Evolutionary conservation across 495 filamentous ascomycete species (phyloP).

Genomic region (Chaetomium tenue): DNA sequence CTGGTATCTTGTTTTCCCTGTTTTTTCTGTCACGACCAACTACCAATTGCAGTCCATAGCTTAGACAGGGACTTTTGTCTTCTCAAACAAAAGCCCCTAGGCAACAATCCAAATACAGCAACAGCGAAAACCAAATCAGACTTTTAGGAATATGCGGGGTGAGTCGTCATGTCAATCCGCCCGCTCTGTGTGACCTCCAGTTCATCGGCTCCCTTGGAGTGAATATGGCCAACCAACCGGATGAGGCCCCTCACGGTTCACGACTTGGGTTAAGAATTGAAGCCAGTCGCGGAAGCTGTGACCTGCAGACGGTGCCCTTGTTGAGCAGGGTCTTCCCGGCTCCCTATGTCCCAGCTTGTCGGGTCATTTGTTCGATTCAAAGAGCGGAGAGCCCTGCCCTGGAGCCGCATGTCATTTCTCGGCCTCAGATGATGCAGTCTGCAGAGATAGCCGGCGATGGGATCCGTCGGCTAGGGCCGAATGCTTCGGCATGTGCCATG

Average conservation of each 20-base stretch:
- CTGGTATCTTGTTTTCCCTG: background rate
- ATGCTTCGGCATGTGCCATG: background rate
- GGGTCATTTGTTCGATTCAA: background rate
- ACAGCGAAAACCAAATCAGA: background rate
- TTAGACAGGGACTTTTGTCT: background rate
- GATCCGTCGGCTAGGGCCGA: background rate
- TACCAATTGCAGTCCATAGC: background rate
- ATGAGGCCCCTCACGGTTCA: background rate
- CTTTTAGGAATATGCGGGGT: too few species aligned
- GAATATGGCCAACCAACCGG: slow-evolving; percentile 1
- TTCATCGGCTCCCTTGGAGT: background rate
- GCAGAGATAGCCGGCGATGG: background rate
- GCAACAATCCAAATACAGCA: background rate
- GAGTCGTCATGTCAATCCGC: too few species aligned
- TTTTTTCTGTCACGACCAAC: background rate
- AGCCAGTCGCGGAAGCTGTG: background rate
- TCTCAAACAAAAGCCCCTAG: background rate
- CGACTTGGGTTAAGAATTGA: background rate
- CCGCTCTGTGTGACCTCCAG: too few species aligned
- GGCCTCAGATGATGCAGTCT: background rate
- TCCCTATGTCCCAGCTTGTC: background rate
- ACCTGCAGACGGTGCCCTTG: slow-evolving; percentile 1
- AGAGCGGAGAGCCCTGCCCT: background rate
- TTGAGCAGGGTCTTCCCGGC: background rate
- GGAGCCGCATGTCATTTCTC: background rate